phyloP scores from a whole-genome alignment of 176 grass and related monocot species.

The Oryza meyeriana region DNA sequence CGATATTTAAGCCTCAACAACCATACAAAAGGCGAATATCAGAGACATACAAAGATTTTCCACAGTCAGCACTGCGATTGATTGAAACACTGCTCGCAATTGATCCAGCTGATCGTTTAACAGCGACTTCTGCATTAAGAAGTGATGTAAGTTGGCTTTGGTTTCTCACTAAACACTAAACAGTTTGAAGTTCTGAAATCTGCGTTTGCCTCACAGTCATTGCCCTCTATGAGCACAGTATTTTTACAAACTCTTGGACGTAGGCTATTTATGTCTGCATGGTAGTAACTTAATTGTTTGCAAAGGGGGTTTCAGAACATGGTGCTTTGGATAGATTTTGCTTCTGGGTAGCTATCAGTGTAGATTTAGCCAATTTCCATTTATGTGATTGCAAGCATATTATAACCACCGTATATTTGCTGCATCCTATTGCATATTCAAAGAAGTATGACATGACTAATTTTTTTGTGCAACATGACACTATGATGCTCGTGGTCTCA shows the following conservation, averaged over 20 bases:
- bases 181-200: slow-evolving; percentile 3
- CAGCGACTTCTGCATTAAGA: slow-evolving; percentile 59
- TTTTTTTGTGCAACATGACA: slow-evolving; percentile 13
- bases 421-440: slow-evolving; percentile 1
- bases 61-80: slow-evolving; percentile 66
- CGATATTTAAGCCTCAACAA: slow-evolving; percentile 88
- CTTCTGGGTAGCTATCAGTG: background rate
- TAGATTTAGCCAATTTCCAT: background rate
- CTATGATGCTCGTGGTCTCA: background rate
- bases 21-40: slow-evolving; percentile 71
- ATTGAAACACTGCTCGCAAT: slow-evolving; percentile 76
- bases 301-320: slow-evolving; percentile 5
- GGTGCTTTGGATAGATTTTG: slow-evolving; percentile 10
- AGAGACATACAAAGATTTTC: slow-evolving; percentile 78
- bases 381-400: background rate
- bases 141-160: slow-evolving; percentile 66
- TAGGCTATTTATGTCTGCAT: background rate
- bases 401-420: background rate
- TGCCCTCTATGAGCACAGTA: background rate
- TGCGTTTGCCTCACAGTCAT: slow-evolving; percentile 6
- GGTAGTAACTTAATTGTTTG: background rate
- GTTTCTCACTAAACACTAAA: background rate
- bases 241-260: background rate
- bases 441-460: background rate
- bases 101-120: slow-evolving; percentile 78